These are phyloP conservation scores for Westerdykella sp. DNA, from an alignment of 2,329 filamentous ascomycete genomes.

Conservation along the genomic window DNA sequence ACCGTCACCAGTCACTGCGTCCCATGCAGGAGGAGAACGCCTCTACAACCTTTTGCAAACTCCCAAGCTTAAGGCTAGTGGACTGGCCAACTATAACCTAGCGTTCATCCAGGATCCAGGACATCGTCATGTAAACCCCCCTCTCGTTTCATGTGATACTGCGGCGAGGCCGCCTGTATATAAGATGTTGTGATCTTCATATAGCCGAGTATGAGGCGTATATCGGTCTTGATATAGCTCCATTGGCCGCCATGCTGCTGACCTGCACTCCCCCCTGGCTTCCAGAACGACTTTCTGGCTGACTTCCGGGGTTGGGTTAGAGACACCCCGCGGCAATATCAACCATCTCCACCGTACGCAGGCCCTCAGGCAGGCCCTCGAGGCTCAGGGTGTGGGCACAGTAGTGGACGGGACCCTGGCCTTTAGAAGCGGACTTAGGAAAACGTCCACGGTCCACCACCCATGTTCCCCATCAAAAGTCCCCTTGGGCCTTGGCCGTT, in stretches of 20 bases:
- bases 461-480: constrained; percentile 3
- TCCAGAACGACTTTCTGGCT: constrained; percentile 22
- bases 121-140: constrained; percentile 1
- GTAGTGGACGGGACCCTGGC: background rate
- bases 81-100: too few relatives aligned
- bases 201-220: constrained; percentile 30
- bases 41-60: too few relatives aligned
- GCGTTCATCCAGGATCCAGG: background rate
- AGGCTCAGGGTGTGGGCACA: too few relatives aligned
- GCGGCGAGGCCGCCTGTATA: constrained; percentile 17
- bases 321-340: constrained; percentile 6
- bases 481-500: constrained; percentile 8
- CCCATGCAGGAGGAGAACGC: too few relatives aligned
- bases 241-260: constrained; percentile 17
- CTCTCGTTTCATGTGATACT: constrained; percentile 27
- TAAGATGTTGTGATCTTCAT: constrained; percentile 26
- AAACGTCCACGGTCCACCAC: constrained; percentile 1
- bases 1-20: too few relatives aligned
- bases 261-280: background rate
- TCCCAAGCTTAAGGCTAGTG: too few relatives aligned
- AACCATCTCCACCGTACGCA: constrained; percentile 5
- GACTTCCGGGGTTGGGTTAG: constrained; percentile 10
- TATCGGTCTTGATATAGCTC: constrained; percentile 27
- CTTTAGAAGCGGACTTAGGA: constrained; percentile 7
- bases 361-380: background rate